Evolutionary conservation across 2,329 filamentous ascomycete species (phyloP).

Genomic region (Aquanectria penicillioides): DNA sequence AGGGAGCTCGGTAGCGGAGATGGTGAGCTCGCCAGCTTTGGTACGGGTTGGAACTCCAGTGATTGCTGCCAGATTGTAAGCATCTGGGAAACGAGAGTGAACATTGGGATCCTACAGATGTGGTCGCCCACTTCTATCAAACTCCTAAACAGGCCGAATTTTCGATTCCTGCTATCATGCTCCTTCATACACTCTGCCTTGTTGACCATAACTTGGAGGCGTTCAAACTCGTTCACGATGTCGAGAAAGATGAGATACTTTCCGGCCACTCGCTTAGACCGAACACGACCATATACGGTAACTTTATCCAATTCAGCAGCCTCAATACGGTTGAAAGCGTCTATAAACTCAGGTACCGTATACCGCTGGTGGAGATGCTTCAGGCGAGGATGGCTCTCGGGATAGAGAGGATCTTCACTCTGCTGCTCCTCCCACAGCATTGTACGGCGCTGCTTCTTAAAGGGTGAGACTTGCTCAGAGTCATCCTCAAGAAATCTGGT

Average conservation of each 20-base stretch:
- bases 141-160: slow-evolving; percentile 70
- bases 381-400: slow-evolving; percentile 50
- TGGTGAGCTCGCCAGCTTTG: slow-evolving; percentile 77
- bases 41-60: slow-evolving; percentile 77
- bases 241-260: slow-evolving; percentile 87
- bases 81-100: slow-evolving; percentile 31
- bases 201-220: slow-evolving; percentile 81
- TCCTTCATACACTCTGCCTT: slow-evolving; percentile 58
- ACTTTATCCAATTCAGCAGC: slow-evolving; percentile 41
- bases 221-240: slow-evolving; percentile 76
- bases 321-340: slow-evolving; percentile 40
- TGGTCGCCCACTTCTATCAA: slow-evolving; percentile 84
- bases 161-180: slow-evolving; percentile 47
- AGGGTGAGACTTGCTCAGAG: slow-evolving; percentile 45
- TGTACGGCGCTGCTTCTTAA: slow-evolving; percentile 49
- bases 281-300: slow-evolving; percentile 71
- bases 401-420: slow-evolving; percentile 48
- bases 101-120: slow-evolving; percentile 70
- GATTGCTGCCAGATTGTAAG: slow-evolving; percentile 62
- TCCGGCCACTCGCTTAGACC: slow-evolving; percentile 75
- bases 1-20: slow-evolving; percentile 76
- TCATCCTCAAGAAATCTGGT: slow-evolving; percentile 31
- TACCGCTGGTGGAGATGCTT: slow-evolving; percentile 39
- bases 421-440: slow-evolving; percentile 46
- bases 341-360: slow-evolving; percentile 48